Evolutionary conservation across 352 stramenopile species (phyloP).

Genomic region (Globisporangium cystogenes): DNA sequence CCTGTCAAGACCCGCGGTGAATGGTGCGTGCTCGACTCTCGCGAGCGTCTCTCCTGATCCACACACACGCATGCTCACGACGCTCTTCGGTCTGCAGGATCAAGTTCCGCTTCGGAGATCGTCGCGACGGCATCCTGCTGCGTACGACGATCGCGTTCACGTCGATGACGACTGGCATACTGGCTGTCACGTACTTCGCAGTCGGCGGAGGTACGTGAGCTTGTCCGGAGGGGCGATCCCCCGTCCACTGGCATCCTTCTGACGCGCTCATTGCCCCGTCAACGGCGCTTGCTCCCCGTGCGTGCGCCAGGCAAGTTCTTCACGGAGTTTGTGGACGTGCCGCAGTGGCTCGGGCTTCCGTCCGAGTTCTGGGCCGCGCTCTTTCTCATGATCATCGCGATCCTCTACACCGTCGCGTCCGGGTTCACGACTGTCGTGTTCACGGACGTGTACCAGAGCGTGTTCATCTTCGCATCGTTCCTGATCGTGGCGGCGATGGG

Average conservation of each 20-base stretch:
- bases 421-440: slow-evolving; percentile 75
- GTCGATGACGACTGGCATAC: slow-evolving; percentile 54
- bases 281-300: not conserved
- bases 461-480: slow-evolving; percentile 81
- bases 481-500: slow-evolving; percentile 54
- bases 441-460: slow-evolving; percentile 78
- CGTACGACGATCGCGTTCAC: slow-evolving; percentile 66
- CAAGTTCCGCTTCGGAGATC: slow-evolving; percentile 70
- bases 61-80: too few species aligned
- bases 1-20: slow-evolving; percentile 75
- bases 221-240: not conserved
- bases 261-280: not conserved
- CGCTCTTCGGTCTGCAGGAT: slow-evolving; percentile 32
- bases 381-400: slow-evolving; percentile 57
- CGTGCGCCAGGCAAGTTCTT: slow-evolving; percentile 49
- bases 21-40: slow-evolving; percentile 21
- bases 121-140: slow-evolving; percentile 42
- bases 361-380: slow-evolving; percentile 68
- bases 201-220: slow-evolving; percentile 30
- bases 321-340: slow-evolving; percentile 63
- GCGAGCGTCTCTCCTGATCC: too few species aligned
- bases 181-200: slow-evolving; percentile 74
- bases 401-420: slow-evolving; percentile 68
- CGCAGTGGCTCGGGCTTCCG: slow-evolving; percentile 45
- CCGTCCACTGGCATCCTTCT: too few species aligned